A percentile compares a stretch with the other conserved stretches of the same genome.
These are phyloP conservation scores for Mycena epipterygia DNA, from an alignment of 768 basidiomycete species.

Conservation along the genomic window DNA sequence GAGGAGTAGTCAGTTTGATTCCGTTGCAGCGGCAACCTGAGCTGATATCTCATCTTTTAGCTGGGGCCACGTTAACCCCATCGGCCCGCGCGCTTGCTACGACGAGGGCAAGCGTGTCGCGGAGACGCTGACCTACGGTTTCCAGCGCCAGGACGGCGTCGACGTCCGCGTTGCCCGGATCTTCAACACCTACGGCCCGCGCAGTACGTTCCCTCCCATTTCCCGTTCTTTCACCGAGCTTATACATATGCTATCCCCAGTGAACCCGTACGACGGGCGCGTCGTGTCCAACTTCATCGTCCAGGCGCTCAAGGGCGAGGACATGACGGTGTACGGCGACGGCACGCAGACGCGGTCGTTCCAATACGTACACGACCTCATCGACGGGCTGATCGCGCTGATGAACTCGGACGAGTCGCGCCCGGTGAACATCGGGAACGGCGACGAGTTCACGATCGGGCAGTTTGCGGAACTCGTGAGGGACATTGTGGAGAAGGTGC, in stretches of 20 bases:
- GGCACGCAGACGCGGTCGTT: slow-evolving; percentile 95
- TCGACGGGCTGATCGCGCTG: slow-evolving; percentile 91
- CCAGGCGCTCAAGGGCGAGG: slow-evolving; percentile 95
- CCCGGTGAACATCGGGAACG: slow-evolving; percentile 96
- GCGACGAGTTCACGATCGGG: slow-evolving; percentile 95
- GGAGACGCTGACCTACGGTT: slow-evolving; percentile 97
- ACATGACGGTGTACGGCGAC: slow-evolving; percentile 97
- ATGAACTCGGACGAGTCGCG: slow-evolving; percentile 97
- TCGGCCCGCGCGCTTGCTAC: slow-evolving; percentile 98
- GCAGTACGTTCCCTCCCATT: slow-evolving; percentile 64
- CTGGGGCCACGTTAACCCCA: slow-evolving; percentile 99
- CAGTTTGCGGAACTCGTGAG: slow-evolving; percentile 95
- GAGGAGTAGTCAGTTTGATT: slow-evolving; percentile 87
- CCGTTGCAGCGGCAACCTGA: slow-evolving; percentile 5
- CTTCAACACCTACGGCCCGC: slow-evolving; percentile 96
- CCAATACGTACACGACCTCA: slow-evolving; percentile 98
- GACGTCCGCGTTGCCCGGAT: slow-evolving; percentile 98
- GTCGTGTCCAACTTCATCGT: slow-evolving; percentile 99
- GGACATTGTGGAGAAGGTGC: slow-evolving; percentile 93
- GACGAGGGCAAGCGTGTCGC: slow-evolving; percentile 99
- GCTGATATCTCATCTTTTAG: slow-evolving; percentile 54
- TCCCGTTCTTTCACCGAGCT: slow-evolving; percentile 4
- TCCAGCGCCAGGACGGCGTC: slow-evolving; percentile 93
- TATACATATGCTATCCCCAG: slow-evolving; percentile 51
- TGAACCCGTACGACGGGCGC: slow-evolving; percentile 97